These are phyloP conservation scores for Colletotrichum acutatum DNA, from an alignment of 2,329 filamentous ascomycete species.

Conservation along the genomic window DNA sequence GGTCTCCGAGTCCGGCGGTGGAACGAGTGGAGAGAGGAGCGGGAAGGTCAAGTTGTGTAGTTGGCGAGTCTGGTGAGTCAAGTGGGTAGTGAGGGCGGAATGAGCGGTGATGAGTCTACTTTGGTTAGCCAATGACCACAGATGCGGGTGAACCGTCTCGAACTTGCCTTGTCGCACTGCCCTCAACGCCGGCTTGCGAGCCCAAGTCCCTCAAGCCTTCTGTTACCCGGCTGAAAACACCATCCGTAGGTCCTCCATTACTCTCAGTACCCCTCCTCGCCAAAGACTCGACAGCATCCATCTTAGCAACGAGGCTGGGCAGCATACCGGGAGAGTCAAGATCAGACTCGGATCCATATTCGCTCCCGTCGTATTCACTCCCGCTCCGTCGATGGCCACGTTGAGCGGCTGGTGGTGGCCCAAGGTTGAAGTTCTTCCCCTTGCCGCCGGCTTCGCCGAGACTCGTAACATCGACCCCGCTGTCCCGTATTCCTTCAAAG, in stretches of 20 bases:
- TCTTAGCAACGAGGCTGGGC: conserved; percentile 73
- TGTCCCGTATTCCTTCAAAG: conserved; percentile 50
- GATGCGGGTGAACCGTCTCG: neutral
- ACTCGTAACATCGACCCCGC: conserved; percentile 53
- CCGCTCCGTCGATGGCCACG: conserved; percentile 62
- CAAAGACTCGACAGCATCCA: conserved; percentile 78
- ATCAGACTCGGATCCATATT: conserved; percentile 79
- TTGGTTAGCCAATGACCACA: neutral
- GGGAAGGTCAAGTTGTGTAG: conserved; percentile 79
- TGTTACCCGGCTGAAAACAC: conserved; percentile 75
- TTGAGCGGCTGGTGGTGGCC: conserved; percentile 54
- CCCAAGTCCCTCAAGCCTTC: conserved; percentile 78
- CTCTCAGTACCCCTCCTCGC: conserved; percentile 74
- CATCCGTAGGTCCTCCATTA: conserved; percentile 72
- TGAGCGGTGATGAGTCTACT: conserved; percentile 79
- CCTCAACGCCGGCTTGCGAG: conserved; percentile 78
- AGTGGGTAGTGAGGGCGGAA: conserved; percentile 78
- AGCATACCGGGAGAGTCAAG: conserved; percentile 76
- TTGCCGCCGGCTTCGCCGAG: conserved; percentile 37
- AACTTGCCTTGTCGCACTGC: conserved; percentile 75
- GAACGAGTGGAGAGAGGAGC: conserved; percentile 75
- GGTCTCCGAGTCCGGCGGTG: conserved; percentile 70
- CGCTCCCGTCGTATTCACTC: conserved; percentile 77
- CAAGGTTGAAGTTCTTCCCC: conserved; percentile 54
- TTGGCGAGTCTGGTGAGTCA: conserved; percentile 79